Evolutionary conservation across 2,329 filamentous ascomycete species (phyloP), one percentile per base, ranked within the genome.

Genomic region (Hansfordia pulvinata): DNA sequence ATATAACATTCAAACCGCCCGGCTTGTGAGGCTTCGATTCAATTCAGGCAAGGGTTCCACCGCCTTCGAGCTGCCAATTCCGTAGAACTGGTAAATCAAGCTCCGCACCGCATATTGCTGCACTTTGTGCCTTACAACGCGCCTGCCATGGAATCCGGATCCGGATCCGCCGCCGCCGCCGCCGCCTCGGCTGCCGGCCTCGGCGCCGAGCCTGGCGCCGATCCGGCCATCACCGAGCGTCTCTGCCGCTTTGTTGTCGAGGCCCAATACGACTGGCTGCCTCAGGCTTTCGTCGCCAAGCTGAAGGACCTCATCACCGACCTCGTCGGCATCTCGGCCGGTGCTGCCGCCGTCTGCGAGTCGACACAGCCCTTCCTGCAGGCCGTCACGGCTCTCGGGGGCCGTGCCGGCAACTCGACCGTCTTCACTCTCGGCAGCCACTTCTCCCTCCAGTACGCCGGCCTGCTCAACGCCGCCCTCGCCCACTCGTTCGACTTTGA

Each of bases 401-500:
- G 35, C 10, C 30, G 34, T 7, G 22, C 29, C 5, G 45, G 49
- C 4, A 25, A 30, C 6, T 46, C 41, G 21, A 50, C 47, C 8
- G 47, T 53, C n/a, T 47, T 52, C 23, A 48, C 42, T 9, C 47
- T 46, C 26, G 48, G 47, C 18, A 36, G 37, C 9, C 30, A 30
- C 7, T 49, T 47, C 33, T 40, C 51, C 2, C 48, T 47, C 3
- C 53, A 54, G 13, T 54, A 52, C 25, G 55, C 55, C 2, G 52
- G 45, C 1, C 40, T 60, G 8, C 34, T 60, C 13, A 60, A 60
- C 28, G 54, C 51, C 4, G 44, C 53, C 1, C 48, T 58, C 19
- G 50, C 49, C 7, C 57, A 60, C 37, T 52, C 49, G 4, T 42
- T 57, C 26, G 56, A 60, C 34, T 59, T 58, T 35, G 56, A 60